Evolutionary conservation across 2,329 filamentous ascomycete species (phyloP), one percentile per base, ranked within the genome.

Genomic region (Cladophialophora chaetospira): DNA sequence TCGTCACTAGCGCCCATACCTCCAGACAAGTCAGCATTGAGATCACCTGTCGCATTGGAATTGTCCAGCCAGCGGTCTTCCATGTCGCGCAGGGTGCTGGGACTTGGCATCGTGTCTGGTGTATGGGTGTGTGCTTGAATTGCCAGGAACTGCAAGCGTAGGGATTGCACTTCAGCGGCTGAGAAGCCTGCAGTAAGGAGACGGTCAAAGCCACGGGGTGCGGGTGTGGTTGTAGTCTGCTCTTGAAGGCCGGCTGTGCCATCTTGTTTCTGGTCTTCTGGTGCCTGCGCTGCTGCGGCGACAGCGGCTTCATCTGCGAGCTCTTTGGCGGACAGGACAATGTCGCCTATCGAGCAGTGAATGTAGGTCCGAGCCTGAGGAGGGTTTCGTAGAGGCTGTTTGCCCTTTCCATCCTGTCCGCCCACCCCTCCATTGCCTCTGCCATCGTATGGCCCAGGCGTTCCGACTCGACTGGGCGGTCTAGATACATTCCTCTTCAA

Each of bases 61-160:
- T 83, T 83, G 66, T 97, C 93, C 61, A 97, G 88, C 93, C 93
- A 97, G 9, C 85, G 79, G 68, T 97, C 93, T 72, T 97, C 93
- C 69, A 97, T 82, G 19, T 82, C 79, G 11, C 90, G 85, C 66
- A 97, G 77, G 25, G 87, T 83, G 60, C 88, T 81, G 0, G 89
- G 88, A 9, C 84, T 86, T 1, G 93, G 93, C 87, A 96, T 90
- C 0, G 88, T 89, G 70, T 96, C 92, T 0, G 91, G 91, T 0
- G 91, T 95, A 70, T 89, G 90, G 23, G 88, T 87, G 63, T 88
- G 83, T 26, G 88, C 84, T 68, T 96, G 89, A 61, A 96, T 89
- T 42, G 88, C 87, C 40, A 90, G 83, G 73, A 97, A 99, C 72
- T 97, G 93, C 19, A 91, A 84, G 17, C 94, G 85, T 11, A 99